These are phyloP conservation scores for Fonsecaea multimorphosa DNA, from an alignment of 2,329 filamentous ascomycete species.

Conservation along the genomic window DNA sequence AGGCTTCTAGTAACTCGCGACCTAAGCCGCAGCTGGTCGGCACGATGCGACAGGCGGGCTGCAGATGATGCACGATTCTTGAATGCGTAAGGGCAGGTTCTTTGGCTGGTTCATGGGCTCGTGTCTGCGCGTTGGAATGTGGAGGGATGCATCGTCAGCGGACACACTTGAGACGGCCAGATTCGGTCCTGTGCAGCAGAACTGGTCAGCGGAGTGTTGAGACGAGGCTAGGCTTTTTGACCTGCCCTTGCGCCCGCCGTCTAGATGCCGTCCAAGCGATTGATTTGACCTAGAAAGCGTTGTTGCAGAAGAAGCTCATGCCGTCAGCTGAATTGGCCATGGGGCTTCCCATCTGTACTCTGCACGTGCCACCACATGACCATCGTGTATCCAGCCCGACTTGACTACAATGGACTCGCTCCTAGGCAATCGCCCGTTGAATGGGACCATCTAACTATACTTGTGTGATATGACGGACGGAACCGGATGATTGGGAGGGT, in stretches of 20 bases:
- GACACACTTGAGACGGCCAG: conserved; percentile 13
- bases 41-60: conserved; percentile 32
- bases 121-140: conserved; percentile 16
- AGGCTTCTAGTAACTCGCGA: conserved; percentile 4
- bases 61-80: conserved; percentile 27
- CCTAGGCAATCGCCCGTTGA: background rate
- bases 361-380: conserved; percentile 2
- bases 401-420: background rate
- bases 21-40: conserved; percentile 32
- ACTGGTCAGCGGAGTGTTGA: conserved; percentile 13
- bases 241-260: background rate
- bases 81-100: conserved; percentile 4
- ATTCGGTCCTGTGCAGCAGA: conserved; percentile 27
- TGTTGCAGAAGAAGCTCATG: conserved; percentile 17
- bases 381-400: background rate
- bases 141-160: conserved; percentile 26
- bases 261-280: conserved; percentile 1
- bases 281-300: conserved; percentile 7
- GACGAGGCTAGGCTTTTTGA: conserved; percentile 19
- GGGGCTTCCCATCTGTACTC: conserved; percentile 12
- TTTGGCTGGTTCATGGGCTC: conserved; percentile 15
- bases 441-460: background rate
- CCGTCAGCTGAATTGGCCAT: conserved; percentile 18
- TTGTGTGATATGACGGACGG: background rate
- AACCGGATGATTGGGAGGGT: background rate